phyloP scores from a whole-genome alignment of 73 alveolate species.

The Blepharisma stoltei region DNA sequence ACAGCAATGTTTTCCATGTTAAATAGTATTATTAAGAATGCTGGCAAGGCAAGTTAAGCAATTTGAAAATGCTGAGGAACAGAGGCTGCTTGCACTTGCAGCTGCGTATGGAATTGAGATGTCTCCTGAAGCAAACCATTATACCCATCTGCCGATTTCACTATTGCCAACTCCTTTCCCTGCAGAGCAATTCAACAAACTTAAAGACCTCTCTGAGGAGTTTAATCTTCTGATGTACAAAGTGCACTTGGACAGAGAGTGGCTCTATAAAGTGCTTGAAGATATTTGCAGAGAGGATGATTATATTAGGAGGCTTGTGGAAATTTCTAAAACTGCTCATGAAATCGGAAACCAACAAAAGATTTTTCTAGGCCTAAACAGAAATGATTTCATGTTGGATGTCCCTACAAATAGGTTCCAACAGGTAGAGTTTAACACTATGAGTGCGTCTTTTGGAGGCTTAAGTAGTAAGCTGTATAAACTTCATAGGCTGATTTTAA shows the following conservation, averaged over 20 bases:
- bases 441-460: conserved; percentile 60
- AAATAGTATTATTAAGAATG: no score
- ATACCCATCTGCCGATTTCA: conserved; percentile 57
- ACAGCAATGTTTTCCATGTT: no score
- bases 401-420: conserved; percentile 33
- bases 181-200: conserved; percentile 27
- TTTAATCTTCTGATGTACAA: conserved; percentile 40
- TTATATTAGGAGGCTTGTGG: conserved; percentile 41
- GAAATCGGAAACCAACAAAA: conserved; percentile 52
- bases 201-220: conserved; percentile 5
- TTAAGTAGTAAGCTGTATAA: conserved; percentile 38
- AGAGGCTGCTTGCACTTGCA: not conserved
- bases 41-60: no score
- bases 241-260: conserved; percentile 39
- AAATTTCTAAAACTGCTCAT: conserved; percentile 36
- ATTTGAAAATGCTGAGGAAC: no score
- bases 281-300: conserved; percentile 45
- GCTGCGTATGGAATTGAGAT: not conserved
- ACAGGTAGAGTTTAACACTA: conserved; percentile 63
- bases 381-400: conserved; percentile 88
- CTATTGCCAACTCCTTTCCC: conserved; percentile 53
- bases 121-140: not conserved
- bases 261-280: conserved; percentile 35
- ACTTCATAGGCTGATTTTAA: conserved; percentile 28
- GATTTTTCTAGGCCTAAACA: conserved; percentile 53